Percentiles rank a stretch among this genome's conserved stretches.
Conservation (phyloP, 192 early-diverging fungal genomes). For the Mortierella claussenii region DNA sequence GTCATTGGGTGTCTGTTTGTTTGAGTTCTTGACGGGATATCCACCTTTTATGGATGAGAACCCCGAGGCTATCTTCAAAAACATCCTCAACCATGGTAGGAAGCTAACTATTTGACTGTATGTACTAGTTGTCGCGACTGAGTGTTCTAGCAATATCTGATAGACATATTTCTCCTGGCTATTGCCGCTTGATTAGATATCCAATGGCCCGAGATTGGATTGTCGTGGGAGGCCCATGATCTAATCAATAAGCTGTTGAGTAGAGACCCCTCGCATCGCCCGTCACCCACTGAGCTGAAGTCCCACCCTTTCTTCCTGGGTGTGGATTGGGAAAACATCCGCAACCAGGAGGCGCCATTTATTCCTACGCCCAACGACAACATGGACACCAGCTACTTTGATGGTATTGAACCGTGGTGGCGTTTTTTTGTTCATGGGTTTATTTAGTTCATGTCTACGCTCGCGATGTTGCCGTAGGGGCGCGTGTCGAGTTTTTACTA, state of each 20-base stretch:
- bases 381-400: slow-evolving; percentile 94
- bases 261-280: slow-evolving; percentile 75
- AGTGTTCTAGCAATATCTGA: too few relatives aligned
- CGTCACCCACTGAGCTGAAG: slow-evolving; percentile 73
- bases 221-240: slow-evolving; percentile 73
- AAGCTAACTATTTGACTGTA: too few relatives aligned
- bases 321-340: slow-evolving; percentile 82
- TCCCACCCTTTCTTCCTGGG: slow-evolving; percentile 77
- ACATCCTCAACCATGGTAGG: slow-evolving; percentile 81
- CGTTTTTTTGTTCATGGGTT: background rate
- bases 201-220: slow-evolving; percentile 70
- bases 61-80: slow-evolving; percentile 87
- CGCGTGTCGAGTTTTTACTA: too few relatives aligned
- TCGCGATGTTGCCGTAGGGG: too few relatives aligned
- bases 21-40: slow-evolving; percentile 89
- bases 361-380: slow-evolving; percentile 83
- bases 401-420: slow-evolving; percentile 55
- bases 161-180: too few relatives aligned
- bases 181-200: slow-evolving; percentile 66
- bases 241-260: slow-evolving; percentile 80
- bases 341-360: slow-evolving; percentile 85
- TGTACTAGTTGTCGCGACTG: too few relatives aligned
- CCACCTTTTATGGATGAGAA: slow-evolving; percentile 92
- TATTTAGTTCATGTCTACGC: too few relatives aligned
- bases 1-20: slow-evolving; percentile 92